Evolutionary conservation across 2,329 filamentous ascomycete genomes (phyloP).

Genomic region (Aureobasidium sp.): DNA sequence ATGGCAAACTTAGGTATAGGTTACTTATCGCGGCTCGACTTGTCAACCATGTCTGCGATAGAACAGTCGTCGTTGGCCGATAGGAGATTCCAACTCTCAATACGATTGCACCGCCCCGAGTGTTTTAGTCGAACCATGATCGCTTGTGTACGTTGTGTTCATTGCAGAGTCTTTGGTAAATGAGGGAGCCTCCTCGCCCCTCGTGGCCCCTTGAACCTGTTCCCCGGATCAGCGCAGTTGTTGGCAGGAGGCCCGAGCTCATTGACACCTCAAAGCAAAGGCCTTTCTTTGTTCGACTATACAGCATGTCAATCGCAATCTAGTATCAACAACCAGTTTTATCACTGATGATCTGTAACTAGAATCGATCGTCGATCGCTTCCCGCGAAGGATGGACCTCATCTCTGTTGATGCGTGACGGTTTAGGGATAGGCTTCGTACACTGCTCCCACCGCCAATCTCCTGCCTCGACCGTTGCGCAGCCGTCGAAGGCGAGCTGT

Average conservation of each 20-base stretch:
- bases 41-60: not conserved
- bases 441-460: not conserved
- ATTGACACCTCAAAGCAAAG: not conserved
- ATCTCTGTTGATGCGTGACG: conserved; percentile 5
- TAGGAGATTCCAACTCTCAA: conserved; percentile 4
- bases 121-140: conserved; percentile 1
- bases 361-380: conserved; percentile 1
- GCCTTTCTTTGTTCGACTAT: not conserved
- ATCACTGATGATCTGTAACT: not conserved
- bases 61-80: not conserved
- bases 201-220: not conserved
- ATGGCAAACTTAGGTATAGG: too few relatives aligned
- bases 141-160: not conserved
- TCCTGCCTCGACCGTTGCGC: conserved; percentile 4
- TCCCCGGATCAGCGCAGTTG: too few relatives aligned
- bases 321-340: not conserved
- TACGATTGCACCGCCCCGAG: conserved; percentile 6
- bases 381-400: not conserved
- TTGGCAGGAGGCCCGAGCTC: not conserved
- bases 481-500: not conserved
- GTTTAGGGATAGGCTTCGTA: conserved; percentile 1
- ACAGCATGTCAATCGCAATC: conserved; percentile 5
- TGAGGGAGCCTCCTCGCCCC: not conserved
- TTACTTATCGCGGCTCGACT: not conserved
- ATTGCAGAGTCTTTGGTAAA: not conserved